phyloP scores from a whole-genome alignment of 352 stramenopile genomes.

The Phytophthora sp. region DNA sequence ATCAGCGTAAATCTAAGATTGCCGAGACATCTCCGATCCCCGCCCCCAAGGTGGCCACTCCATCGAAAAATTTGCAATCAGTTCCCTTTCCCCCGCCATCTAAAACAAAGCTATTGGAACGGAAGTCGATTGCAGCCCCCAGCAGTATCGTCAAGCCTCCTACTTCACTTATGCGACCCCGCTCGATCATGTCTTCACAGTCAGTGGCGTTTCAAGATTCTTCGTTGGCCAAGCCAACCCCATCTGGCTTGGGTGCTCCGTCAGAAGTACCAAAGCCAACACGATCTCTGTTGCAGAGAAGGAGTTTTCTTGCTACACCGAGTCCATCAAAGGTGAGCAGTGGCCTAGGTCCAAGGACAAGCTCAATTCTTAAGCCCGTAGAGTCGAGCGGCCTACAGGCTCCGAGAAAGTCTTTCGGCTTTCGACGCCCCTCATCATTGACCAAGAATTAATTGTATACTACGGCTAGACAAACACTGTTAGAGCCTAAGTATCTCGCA shows the following conservation, averaged over 20 bases:
- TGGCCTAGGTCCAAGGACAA: background rate
- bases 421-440: conserved; percentile 15
- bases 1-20: background rate
- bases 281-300: background rate
- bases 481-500: too few relatives aligned
- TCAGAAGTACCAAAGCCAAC: conserved; percentile 2
- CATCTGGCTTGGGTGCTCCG: conserved; percentile 5
- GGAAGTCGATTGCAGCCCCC: conserved; percentile 4
- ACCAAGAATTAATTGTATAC: too few relatives aligned
- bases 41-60: background rate
- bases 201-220: background rate
- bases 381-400: conserved; percentile 17
- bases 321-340: conserved; percentile 1
- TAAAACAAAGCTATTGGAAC: conserved; percentile 6
- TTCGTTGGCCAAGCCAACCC: background rate
- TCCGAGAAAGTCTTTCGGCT: conserved; percentile 31
- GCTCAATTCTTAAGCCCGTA: conserved; percentile 10
- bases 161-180: conserved; percentile 15
- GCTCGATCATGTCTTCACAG: conserved; percentile 12
- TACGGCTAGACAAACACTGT: too few relatives aligned
- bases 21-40: conserved; percentile 4
- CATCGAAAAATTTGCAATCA: background rate
- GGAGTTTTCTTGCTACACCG: conserved; percentile 4
- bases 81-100: background rate
- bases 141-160: conserved; percentile 12